Evolutionary conservation across 169 alveolate species (phyloP).

Genomic region (Eimeria sp.): DNA sequence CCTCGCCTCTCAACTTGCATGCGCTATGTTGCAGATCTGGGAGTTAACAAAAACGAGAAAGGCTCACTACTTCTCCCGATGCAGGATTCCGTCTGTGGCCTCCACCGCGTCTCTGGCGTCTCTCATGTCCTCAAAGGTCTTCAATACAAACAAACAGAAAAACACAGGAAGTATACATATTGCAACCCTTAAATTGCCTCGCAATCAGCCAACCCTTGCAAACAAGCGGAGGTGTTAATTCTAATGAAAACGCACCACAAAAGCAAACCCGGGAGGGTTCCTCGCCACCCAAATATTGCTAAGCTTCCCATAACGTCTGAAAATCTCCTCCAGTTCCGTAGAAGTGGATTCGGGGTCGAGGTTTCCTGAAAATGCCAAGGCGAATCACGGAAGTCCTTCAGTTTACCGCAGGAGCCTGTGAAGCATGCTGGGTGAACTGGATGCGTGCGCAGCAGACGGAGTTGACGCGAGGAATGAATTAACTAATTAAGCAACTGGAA

Average conservation of each 20-base stretch:
- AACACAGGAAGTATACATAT: too few relatives aligned
- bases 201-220: not conserved
- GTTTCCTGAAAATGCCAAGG: slow-evolving; percentile 36
- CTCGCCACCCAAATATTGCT: slow-evolving; percentile 86
- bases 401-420: not conserved
- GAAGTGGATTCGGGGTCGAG: slow-evolving; percentile 71
- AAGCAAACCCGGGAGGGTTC: slow-evolving; percentile 86
- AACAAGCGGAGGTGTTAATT: not conserved
- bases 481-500: not conserved
- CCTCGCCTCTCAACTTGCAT: slow-evolving; percentile 26
- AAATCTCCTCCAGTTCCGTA: slow-evolving; percentile 78
- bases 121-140: slow-evolving; percentile 63
- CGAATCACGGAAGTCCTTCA: not conserved
- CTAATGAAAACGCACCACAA: slow-evolving; percentile 66
- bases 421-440: not conserved
- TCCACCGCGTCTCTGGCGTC: slow-evolving; percentile 72
- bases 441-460: not conserved
- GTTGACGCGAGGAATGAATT: not conserved
- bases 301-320: slow-evolving; percentile 81
- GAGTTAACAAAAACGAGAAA: not conserved
- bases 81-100: slow-evolving; percentile 70
- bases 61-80: slow-evolving; percentile 73
- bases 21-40: not conserved
- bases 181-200: not conserved
- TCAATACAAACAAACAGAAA: not conserved